Evolutionary conservation across 768 basidiomycete species (phyloP).

Genomic region (Lactarius indigo): DNA sequence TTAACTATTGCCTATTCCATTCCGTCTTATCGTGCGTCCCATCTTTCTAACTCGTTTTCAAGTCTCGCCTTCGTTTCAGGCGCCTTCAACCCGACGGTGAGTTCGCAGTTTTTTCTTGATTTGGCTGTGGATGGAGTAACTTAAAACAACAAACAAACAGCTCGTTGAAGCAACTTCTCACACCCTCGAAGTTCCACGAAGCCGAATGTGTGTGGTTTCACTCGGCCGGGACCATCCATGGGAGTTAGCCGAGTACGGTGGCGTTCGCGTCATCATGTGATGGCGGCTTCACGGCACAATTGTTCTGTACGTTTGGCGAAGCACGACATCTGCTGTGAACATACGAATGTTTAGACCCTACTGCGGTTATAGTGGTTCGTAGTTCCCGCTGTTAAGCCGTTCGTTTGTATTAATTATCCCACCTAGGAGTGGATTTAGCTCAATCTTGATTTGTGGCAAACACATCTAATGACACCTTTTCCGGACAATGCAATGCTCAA

Average conservation of each 20-base stretch:
- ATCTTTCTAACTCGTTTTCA: not conserved
- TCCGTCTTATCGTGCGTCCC: not conserved
- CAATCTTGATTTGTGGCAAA: not conserved
- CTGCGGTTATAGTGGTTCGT: not conserved
- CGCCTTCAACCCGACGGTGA: slow-evolving; percentile 16
- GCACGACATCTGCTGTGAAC: not conserved
- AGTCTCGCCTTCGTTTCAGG: slow-evolving; percentile 23
- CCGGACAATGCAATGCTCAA: not conserved
- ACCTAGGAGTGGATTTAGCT: not conserved
- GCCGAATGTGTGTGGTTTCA: slow-evolving; percentile 25
- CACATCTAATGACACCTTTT: not conserved
- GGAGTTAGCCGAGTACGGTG: slow-evolving; percentile 23
- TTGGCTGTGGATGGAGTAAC: not conserved
- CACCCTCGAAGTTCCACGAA: slow-evolving; percentile 16
- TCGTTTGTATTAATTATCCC: not conserved
- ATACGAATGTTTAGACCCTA: not conserved
- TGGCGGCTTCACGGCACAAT: not conserved
- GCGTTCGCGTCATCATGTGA: slow-evolving; percentile 22
- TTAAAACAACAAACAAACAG: not conserved
- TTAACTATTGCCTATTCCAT: not conserved
- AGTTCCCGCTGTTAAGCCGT: not conserved
- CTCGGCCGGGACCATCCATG: slow-evolving; percentile 20
- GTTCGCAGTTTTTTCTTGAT: not conserved
- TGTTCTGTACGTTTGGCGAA: not conserved
- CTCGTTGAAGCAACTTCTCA: slow-evolving; percentile 22